These are phyloP conservation scores for Astrocystis sublimbata DNA, from an alignment of 495 filamentous ascomycete genomes.

Conservation along the genomic window DNA sequence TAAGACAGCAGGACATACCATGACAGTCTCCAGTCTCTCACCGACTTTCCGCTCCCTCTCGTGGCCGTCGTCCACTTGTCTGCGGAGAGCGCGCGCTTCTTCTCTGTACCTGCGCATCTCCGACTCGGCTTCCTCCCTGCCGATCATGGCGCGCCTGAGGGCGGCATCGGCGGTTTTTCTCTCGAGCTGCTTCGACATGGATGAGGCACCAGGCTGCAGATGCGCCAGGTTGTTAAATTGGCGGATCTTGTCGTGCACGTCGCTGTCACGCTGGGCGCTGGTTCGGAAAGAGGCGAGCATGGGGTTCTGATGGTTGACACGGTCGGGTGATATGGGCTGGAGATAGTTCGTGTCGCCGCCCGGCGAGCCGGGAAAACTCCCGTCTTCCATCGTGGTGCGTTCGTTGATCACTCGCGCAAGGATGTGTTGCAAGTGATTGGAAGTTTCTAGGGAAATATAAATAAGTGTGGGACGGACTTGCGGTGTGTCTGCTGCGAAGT, in stretches of 20 bases:
- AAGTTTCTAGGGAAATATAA: background rate
- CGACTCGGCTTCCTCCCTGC: conserved; percentile 78
- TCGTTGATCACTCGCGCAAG: conserved; percentile 13
- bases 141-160: conserved; percentile 76
- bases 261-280: conserved; percentile 58
- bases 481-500: background rate
- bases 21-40: conserved; percentile 73
- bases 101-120: conserved; percentile 64
- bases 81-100: conserved; percentile 53
- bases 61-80: conserved; percentile 67
- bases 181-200: conserved; percentile 61
- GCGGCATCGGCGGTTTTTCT: conserved; percentile 67
- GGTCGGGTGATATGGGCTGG: conserved; percentile 74
- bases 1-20: conserved; percentile 49
- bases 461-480: background rate
- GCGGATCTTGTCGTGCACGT: conserved; percentile 80
- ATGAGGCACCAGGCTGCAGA: conserved; percentile 28
- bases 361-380: conserved; percentile 34
- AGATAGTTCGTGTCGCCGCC: conserved; percentile 58
- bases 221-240: conserved; percentile 72
- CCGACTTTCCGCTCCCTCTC: conserved; percentile 72
- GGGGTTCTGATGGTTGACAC: conserved; percentile 65
- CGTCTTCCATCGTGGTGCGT: conserved; percentile 32
- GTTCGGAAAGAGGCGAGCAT: conserved; percentile 26
- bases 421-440: conserved; percentile 10